Base-by-base conservation (phyloP, 2,329 filamentous ascomycete species). In the Monilinia fructigena region DNA sequence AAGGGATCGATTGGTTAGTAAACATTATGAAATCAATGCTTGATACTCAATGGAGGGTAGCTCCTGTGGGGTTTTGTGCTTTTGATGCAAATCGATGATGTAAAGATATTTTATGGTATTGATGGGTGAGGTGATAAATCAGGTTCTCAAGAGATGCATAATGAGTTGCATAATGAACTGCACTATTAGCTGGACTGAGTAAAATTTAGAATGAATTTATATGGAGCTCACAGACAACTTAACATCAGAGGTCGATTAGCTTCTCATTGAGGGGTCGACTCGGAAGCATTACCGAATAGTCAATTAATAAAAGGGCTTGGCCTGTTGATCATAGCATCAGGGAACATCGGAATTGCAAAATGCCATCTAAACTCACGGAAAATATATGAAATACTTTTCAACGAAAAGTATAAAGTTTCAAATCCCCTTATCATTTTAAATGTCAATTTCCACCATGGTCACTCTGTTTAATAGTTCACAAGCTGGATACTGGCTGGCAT, bases 1-100 rank as follows among this genome's bases (percentile, higher is more conserved):
- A 47, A 35, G 18, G 20, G 18, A 12, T n/a, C 20, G 18, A 35
- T 38, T 48, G 56, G 45, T 23, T 60, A 18, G n/a, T 16, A 35
- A 35, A 18, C 28, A 60, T 50, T 18, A 50, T 50, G 45, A 60
- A 23, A 50, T 55, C 48, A 45, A 26, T 42, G 50, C 26, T 55
- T 48, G 56, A 50, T 48, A 35, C 42, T 60, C 20, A 35, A 60
- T 38, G 56, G 56, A 48, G 42, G 56, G 58, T 60, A 61, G 31
- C 45, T 61, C n/a, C 8, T 26, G 10, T 12, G 10, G 28, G 23
- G 38, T 50, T 59, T n/a, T 48, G 42, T 40, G 14, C 14, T 61
- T 20, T 50, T 35, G 45, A 26, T 14, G 10, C 58, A n/a, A 42
- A 50, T 12, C 58, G 16, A 61, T 61, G 58, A 61, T 61, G 58